phyloP scores from a whole-genome alignment of 2,329 filamentous ascomycete species.

The Diaporthe destruens region DNA sequence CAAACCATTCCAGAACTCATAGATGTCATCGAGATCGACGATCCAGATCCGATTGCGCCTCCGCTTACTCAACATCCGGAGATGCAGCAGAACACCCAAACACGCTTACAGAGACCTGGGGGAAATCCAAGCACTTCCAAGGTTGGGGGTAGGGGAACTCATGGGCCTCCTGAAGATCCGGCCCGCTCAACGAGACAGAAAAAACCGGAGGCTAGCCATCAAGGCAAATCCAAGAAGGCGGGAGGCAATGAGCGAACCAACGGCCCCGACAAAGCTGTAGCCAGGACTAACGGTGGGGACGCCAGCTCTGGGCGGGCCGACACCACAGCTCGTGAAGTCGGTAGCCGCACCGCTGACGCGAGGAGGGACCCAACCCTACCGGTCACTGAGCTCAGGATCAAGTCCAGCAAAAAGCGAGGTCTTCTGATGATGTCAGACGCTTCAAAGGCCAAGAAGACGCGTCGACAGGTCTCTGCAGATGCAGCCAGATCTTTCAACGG shows the following conservation, averaged over 20 bases:
- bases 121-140: background rate
- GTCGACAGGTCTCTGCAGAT: constrained; percentile 31
- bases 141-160: background rate
- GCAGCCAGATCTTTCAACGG: background rate
- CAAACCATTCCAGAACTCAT: background rate
- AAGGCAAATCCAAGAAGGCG: constrained; percentile 13
- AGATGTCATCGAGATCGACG: constrained; percentile 40
- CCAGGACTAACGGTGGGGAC: background rate
- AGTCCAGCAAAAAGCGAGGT: constrained; percentile 60
- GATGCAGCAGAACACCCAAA: background rate
- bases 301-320: background rate
- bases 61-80: background rate
- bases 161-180: background rate
- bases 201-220: constrained; percentile 10
- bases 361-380: constrained; percentile 44
- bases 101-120: background rate
- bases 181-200: background rate
- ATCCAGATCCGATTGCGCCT: background rate
- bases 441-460: constrained; percentile 40
- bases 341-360: no score
- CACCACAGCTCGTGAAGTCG: background rate
- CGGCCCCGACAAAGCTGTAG: background rate
- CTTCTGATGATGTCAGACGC: constrained; percentile 60
- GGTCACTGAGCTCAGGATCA: constrained; percentile 62
- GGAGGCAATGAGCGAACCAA: constrained; percentile 24